Conservation (phyloP, 31 red algal genomes). For the Asparagopsis taxiformis region DNA sequence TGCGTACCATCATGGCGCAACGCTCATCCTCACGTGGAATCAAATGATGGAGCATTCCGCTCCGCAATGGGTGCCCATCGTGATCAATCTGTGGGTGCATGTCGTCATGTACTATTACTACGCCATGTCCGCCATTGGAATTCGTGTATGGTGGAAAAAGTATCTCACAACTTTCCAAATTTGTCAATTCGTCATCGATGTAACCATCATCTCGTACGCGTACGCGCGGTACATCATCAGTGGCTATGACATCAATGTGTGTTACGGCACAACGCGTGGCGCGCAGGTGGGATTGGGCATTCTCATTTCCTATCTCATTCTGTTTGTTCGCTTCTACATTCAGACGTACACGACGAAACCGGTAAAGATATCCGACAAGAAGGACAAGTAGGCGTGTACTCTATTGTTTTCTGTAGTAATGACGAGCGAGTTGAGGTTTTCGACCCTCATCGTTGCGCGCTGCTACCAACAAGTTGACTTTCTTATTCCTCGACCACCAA, state of each 20-base stretch:
- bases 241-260: conserved; percentile 71
- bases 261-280: conserved; percentile 82
- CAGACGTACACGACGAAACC: conserved; percentile 52
- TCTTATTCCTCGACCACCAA: no score
- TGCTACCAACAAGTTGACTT: no score
- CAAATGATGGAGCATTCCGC: conserved; percentile 86
- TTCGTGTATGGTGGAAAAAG: conserved; percentile 80
- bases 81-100: conserved; percentile 93
- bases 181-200: conserved; percentile 86
- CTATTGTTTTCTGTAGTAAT: not conserved
- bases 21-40: conserved; percentile 80
- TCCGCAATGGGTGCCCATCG: conserved; percentile 90
- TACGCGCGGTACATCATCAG: conserved; percentile 63
- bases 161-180: conserved; percentile 93
- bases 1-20: conserved; percentile 92
- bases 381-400: conserved; percentile 1
- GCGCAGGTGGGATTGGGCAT: conserved; percentile 78
- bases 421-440: no score
- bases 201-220: conserved; percentile 68
- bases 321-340: conserved; percentile 90
- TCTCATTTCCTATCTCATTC: conserved; percentile 84
- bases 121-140: conserved; percentile 71
- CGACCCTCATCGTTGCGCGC: no score
- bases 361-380: not conserved
- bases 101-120: conserved; percentile 99